Evolutionary conservation across 352 stramenopile genomes (phyloP).

Genomic region (Elongisporangium undulatum): DNA sequence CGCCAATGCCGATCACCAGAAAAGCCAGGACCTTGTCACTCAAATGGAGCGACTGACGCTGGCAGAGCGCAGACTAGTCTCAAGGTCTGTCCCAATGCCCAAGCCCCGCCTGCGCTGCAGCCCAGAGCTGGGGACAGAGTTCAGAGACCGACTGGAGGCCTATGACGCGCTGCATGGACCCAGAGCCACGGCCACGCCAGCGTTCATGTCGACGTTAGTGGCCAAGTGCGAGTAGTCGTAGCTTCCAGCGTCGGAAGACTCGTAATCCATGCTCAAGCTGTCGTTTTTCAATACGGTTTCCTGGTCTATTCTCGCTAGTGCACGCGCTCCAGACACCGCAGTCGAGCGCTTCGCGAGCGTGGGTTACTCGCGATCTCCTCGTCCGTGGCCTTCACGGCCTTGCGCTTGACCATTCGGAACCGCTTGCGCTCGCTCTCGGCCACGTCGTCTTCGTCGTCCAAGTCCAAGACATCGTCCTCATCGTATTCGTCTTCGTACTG

Average conservation of each 20-base stretch:
- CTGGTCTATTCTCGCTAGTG: slow-evolving; percentile 14
- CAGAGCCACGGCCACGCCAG: not conserved
- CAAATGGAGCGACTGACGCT: not conserved
- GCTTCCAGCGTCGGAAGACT: not conserved
- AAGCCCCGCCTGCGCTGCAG: not conserved
- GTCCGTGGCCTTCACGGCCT: slow-evolving; percentile 60
- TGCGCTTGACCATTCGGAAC: slow-evolving; percentile 62
- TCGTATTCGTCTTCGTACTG: slow-evolving; percentile 17
- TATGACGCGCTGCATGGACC: not conserved
- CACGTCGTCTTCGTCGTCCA: slow-evolving; percentile 11
- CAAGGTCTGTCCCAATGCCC: not conserved
- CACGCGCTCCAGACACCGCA: slow-evolving; percentile 70
- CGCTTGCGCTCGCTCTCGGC: slow-evolving; percentile 20
- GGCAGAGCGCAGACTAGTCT: not conserved
- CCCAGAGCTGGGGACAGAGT: not conserved
- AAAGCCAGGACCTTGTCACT: not conserved
- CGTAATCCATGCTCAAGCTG: not conserved
- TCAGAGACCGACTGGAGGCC: not conserved
- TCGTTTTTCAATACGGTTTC: not conserved
- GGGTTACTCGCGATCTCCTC: slow-evolving; percentile 63
- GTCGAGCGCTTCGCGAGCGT: slow-evolving; percentile 58
- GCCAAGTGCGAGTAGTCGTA: not conserved
- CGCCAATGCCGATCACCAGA: not conserved
- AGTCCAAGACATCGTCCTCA: slow-evolving; percentile 12
- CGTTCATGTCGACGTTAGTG: too few species aligned